These are phyloP conservation scores for Terfezia claveryi DNA, from an alignment of 495 filamentous ascomycete species.

Conservation along the genomic window DNA sequence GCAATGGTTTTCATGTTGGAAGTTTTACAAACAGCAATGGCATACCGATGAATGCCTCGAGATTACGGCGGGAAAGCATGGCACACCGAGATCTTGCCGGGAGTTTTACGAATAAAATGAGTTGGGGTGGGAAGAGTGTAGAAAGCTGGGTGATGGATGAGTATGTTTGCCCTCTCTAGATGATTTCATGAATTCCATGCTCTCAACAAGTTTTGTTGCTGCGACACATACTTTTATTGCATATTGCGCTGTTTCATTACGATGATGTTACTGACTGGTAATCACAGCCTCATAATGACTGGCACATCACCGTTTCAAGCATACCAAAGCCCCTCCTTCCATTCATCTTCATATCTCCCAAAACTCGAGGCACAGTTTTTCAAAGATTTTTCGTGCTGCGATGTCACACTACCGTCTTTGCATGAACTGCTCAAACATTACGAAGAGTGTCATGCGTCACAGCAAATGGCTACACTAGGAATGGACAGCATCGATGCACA, in stretches of 20 bases:
- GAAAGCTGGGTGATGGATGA: slow-evolving; percentile 95
- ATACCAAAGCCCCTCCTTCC: slow-evolving; percentile 82
- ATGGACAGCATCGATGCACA: slow-evolving; percentile 23
- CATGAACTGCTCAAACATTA: slow-evolving; percentile 94
- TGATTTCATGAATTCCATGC: too few species aligned
- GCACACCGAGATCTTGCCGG: slow-evolving; percentile 33
- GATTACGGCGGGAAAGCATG: slow-evolving; percentile 47
- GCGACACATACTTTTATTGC: too few species aligned
- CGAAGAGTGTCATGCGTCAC: slow-evolving; percentile 64
- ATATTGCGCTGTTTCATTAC: slow-evolving; percentile 4
- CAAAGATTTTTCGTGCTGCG: slow-evolving; percentile 88
- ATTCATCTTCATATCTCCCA: slow-evolving; percentile 91
- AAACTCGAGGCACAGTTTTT: slow-evolving; percentile 96
- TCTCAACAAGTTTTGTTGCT: too few species aligned
- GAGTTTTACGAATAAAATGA: slow-evolving; percentile 83
- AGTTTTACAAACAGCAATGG: slow-evolving; percentile 18
- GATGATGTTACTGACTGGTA: slow-evolving; percentile 14
- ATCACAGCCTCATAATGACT: slow-evolving; percentile 70
- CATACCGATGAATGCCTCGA: slow-evolving; percentile 13
- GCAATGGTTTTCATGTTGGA: slow-evolving; percentile 4
- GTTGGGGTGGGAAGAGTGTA: slow-evolving; percentile 90
- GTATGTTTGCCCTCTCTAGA: slow-evolving; percentile 35
- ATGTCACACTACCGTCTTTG: slow-evolving; percentile 60
- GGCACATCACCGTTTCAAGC: slow-evolving; percentile 69
- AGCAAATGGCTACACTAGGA: slow-evolving; percentile 17